Evolutionary conservation across 192 early-diverging fungal species (phyloP), one percentile per base, ranked within the genome.

Genomic region (Entomortierella beljakovae): DNA sequence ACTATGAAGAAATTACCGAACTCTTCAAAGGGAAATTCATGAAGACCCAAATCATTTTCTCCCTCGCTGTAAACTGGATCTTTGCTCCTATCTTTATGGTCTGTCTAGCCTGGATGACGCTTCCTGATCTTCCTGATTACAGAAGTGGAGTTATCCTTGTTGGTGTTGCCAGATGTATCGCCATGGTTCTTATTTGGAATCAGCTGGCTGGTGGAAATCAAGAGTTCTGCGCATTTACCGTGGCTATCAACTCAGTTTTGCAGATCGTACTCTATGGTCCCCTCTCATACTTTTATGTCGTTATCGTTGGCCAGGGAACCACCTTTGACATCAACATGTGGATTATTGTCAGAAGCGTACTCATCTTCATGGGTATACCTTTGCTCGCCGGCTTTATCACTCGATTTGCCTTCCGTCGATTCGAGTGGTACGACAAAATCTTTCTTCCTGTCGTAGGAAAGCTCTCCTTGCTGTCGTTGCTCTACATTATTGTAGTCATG

Each of bases 101-200:
- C 4, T 86, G 72, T 6, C 62, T 93, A 16, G 91, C 91, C 1
- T 92, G 92, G 91, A 82, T 82, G 50, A 84, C 85, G 18, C 75
- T 93, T 13, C 87, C 88, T 3, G 91, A 93, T 71, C 76, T 91
- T 29, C 85, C 83, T 46, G 85, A 86, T n/a, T 87, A 87, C 60
- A 87, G 91, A 23, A 86, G 82, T 4, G 92, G 92, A 1, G 84
- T 93, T 13, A 84, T 93, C 50, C 70, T 88, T 52, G 86, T 88
- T 15, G 86, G 70, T 40, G 46, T 63, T 28, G 70, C 70, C 43
- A 51, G 90, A 23, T 92, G 91, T 80, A 93, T 92, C 70, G 92
- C 92, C 37, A 93, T 94, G 91, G 92, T 94, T 4, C 64, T 94
- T 50, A 91, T 94, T 15, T 93, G 92, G 91, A 91, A 90, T 69